phyloP scores from a whole-genome alignment of 2,329 filamentous ascomycete species.

The Paecilomyces sp. region DNA sequence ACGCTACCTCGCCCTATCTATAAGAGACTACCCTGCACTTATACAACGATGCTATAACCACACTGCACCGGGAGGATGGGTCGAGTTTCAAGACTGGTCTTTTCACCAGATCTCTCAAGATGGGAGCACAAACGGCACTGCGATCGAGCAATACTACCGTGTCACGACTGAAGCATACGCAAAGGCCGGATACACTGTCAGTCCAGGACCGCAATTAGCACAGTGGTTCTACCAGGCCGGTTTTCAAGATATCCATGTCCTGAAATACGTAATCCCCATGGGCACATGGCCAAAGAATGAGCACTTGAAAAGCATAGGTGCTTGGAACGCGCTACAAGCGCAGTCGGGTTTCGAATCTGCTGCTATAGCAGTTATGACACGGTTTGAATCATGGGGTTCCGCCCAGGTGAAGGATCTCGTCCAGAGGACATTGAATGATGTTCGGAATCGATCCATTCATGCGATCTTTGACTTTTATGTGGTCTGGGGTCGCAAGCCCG shows the following conservation, averaged over 20 bases:
- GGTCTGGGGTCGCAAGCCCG: background rate
- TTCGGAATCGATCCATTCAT: background rate
- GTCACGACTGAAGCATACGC: background rate
- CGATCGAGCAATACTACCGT: background rate
- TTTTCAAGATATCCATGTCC: slow-evolving; percentile 3
- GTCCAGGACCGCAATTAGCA: background rate
- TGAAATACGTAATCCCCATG: slow-evolving; percentile 2
- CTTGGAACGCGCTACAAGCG: background rate
- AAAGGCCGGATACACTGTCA: background rate
- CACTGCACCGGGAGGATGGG: slow-evolving; percentile 5
- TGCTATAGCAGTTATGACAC: background rate
- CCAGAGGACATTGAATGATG: background rate
- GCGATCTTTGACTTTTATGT: background rate
- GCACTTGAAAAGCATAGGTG: background rate
- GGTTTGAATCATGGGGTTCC: background rate
- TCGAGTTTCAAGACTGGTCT: slow-evolving; percentile 7
- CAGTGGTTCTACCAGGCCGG: slow-evolving; percentile 6
- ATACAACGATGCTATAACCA: slow-evolving; percentile 19
- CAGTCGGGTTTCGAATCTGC: background rate
- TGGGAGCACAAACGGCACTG: background rate
- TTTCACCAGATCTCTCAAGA: background rate
- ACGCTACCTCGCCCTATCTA: slow-evolving; percentile 7
- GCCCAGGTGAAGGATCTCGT: background rate
- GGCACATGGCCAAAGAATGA: background rate
- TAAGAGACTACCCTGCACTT: slow-evolving; percentile 7